Evolutionary conservation across 805 yeast species (phyloP).

Genomic region (Suhomyces emberorum): DNA sequence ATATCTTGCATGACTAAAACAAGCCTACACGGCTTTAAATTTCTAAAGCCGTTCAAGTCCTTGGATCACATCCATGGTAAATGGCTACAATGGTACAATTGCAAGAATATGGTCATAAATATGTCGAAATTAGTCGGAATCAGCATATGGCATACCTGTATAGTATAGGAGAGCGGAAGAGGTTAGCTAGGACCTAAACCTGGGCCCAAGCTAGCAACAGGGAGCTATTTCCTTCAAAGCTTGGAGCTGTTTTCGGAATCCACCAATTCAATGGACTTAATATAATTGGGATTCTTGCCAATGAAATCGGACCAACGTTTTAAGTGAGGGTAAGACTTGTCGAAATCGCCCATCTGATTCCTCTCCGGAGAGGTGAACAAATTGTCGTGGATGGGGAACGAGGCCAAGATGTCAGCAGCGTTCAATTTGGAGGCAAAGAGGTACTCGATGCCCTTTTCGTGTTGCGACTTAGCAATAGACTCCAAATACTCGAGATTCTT

Average conservation of each 20-base stretch:
- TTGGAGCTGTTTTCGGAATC: conserved; percentile 1
- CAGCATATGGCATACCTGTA: no score
- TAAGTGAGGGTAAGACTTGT: conserved; percentile 19
- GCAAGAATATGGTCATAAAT: no score
- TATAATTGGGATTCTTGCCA: conserved; percentile 10
- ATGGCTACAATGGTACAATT: no score
- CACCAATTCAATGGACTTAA: conserved; percentile 13
- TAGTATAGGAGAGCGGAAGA: no score
- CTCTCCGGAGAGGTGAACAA: conserved; percentile 10
- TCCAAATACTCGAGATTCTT: conserved; percentile 30
- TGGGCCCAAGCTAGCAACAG: no score
- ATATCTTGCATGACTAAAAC: no score
- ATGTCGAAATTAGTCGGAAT: no score
- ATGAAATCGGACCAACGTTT: conserved; percentile 20
- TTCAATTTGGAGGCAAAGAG: conserved; percentile 37
- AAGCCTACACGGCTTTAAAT: no score
- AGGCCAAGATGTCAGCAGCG: conserved; percentile 38
- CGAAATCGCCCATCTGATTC: conserved; percentile 7
- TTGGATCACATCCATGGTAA: no score
- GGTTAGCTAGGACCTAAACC: no score
- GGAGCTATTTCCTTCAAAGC: no score
- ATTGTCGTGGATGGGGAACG: conserved; percentile 30
- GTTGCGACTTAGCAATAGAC: conserved; percentile 21
- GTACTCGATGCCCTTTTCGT: conserved; percentile 11
- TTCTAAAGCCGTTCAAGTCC: no score